Evolutionary conservation across 345 rosid species (phyloP), one percentile per base, ranked within the genome.

Genomic region (Aegle marmelos): DNA sequence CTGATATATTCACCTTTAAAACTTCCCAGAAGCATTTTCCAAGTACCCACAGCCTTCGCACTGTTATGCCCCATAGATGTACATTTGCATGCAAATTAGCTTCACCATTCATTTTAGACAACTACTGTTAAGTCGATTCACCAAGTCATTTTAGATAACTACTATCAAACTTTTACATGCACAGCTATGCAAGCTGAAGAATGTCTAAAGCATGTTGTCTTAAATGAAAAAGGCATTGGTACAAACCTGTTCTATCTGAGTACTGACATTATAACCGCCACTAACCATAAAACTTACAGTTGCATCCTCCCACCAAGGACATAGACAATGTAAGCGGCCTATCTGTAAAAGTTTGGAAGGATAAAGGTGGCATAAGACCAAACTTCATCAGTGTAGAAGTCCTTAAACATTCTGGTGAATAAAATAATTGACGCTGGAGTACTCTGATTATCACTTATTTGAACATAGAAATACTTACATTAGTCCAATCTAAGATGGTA

Each of bases 291-390:
- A 96, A 83, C 82, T 87, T 41, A 96, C 94, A 25, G 92, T 86
- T 57, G 97, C 95, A 88, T 93, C 93, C 68, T 89, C 93, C 99
- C 98, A 93, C 97, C 99, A 93, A 62, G 93, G 91, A 88, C 79
- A 91, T 66, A 86, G 84, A 83, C 97, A 93, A 85, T 95, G 98
- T 85, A 95, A 83, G 50, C 93, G 88, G 82, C 99, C 99, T 59
- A 92, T 88, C 99, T 93, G 79, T 25, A 77, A 36, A 75, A n/a
- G 24, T 62, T 64, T 73, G 74, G 39, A 79, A 58, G 37, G 70
- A 63, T 1, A 39, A 11, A 76, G 59, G 36, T 4, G 24, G 33
- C 31, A 68, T 68, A 59, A 80, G 72, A 27, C 67, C 28, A 37
- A 36, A 63, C 28, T 74, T 72, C 64, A 68, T 60, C 70, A 7